A percentile compares a stretch with the other conserved stretches of the same genome.
Evolutionary conservation across 2,329 filamentous ascomycete species (phyloP).

Genomic region (Gliomastix tumulicola): DNA sequence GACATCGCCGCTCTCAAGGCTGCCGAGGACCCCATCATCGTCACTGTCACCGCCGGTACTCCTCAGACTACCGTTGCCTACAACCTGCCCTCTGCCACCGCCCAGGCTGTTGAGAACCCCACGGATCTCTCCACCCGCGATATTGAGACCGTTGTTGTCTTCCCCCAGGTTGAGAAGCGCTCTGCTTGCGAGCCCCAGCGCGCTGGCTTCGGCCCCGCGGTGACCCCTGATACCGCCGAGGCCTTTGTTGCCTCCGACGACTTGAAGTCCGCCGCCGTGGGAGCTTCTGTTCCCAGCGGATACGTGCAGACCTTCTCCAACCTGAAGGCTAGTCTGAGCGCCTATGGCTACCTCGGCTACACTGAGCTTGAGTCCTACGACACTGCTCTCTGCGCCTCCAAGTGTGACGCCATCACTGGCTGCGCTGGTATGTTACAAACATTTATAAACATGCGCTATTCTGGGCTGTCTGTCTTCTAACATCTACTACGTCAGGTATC

Average conservation of each 20-base stretch:
- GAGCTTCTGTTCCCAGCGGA: conserved; percentile 1
- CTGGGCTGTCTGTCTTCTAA: background rate
- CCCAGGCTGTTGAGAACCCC: too few species aligned
- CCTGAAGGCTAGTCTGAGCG: conserved; percentile 2
- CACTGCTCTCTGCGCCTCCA: conserved; percentile 1
- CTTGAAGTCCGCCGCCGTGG: conserved; percentile 1
- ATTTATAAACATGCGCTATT: too few species aligned
- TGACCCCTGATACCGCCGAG: background rate
- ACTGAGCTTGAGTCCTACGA: conserved; percentile 3
- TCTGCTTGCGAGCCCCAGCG: conserved; percentile 2
- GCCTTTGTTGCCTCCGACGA: background rate
- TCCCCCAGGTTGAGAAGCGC: too few species aligned
- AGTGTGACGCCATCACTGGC: conserved; percentile 3
- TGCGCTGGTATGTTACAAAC: conserved; percentile 1
- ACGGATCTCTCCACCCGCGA: too few species aligned
- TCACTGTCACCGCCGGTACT: background rate
- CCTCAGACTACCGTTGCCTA: background rate
- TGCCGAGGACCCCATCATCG: background rate
- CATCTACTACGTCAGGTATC: background rate
- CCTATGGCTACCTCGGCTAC: conserved; percentile 4
- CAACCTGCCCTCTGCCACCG: background rate
- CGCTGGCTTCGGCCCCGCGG: conserved; percentile 1
- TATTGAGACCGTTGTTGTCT: too few species aligned
- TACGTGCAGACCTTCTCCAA: conserved; percentile 5
- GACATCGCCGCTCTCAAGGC: background rate